Evolutionary conservation across 2,329 filamentous ascomycete genomes (phyloP), one percentile per base, ranked within the genome.

Genomic region (Botrytis byssoidea): DNA sequence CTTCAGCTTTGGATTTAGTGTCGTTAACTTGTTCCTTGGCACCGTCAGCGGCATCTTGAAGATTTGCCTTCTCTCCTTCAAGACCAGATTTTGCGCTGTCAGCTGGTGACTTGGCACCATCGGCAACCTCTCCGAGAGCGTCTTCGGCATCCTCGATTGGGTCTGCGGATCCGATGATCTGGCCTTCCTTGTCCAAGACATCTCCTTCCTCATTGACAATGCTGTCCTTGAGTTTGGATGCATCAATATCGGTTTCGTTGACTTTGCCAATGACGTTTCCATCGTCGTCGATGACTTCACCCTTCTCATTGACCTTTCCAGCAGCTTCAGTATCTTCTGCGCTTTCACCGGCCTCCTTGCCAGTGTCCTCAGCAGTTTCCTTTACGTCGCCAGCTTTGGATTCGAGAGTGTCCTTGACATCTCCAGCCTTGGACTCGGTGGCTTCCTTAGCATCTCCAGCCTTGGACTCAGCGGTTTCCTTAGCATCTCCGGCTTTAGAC

Each of bases 161-260:
- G 64, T 71, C 74, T 18, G 77, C 77, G 32, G 74, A 74, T 29
- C 84, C 85, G 63, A 86, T 84, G 25, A 85, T 80, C 73, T 85
- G 85, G 16, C 85, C 85, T 67, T 88, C 86, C 44, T 86, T 85
- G 79, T 88, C 87, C 48, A 89, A 82, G 18, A 89, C 85, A 75
- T 88, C 86, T n/a, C 87, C 87, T 71, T 87, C 84, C 73, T 73
- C 84, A 14, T 67, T 72, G 25, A 72, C 71, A 10, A 72, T 59
- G 25, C 71, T 72, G 46, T 44, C 71, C 14, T 42, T 51, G 57
- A 93, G 86, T 70, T 87, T 85, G 80, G 88, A 87, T 57, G 88
- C 80, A 73, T 91, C 88, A 16, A 91, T 69, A 16, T 69, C 48
- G 20, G 66, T 91, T 79, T 93, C 90, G 32, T 92, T 82, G 0